Evolutionary conservation across 2,329 filamentous ascomycete genomes (phyloP), one percentile per base, ranked within the genome.

Genomic region (Zarea fungicola): DNA sequence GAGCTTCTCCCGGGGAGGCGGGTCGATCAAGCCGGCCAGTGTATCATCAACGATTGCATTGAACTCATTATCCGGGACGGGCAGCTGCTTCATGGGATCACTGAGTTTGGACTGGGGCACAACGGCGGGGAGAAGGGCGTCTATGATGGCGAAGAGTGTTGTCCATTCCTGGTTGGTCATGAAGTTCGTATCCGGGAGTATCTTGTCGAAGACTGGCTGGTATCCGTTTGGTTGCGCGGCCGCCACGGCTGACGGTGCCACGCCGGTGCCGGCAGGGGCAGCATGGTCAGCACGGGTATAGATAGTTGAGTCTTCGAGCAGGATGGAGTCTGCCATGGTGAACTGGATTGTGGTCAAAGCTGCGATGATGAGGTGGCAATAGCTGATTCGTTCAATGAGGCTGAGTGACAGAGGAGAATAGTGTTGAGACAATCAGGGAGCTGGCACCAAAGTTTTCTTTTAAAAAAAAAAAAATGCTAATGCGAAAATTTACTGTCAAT

Each of bases 111-210:
- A 65, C 13, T 70, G 65, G 13, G 70, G 60, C 18, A 70, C 72
- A 52, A 87, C 71, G 18, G 81, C 75, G 3, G 84, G 83, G 26
- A 88, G 65, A 16, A 80, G 64, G n/a, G 75, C 77, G 54, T 83
- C 79, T 34, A 82, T 62, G 6, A 83, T 63, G 3, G 78, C 69
- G 55, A 75, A 69, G 35, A 83, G 58, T 2, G 75, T 73, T 32
- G 68, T 61, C 80, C 80, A 83, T 65, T 81, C 75, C 16, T 65
- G 61, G 42, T 70, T 64, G 34, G 62, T 67, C 57, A 77, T 73
- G 58, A 71, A 74, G 52, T 62, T 58, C 6, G 56, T 58, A 0
- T 54, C 9, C 18, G 62, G 60, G 5, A 56, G 49, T 50, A 28
- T 37, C 42, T 39, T 35, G 36, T 45, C 31, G 7, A 40, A 37